Evolutionary conservation across 306 rosid genomes (phyloP).

Genomic region (Sicyos baderoa): DNA sequence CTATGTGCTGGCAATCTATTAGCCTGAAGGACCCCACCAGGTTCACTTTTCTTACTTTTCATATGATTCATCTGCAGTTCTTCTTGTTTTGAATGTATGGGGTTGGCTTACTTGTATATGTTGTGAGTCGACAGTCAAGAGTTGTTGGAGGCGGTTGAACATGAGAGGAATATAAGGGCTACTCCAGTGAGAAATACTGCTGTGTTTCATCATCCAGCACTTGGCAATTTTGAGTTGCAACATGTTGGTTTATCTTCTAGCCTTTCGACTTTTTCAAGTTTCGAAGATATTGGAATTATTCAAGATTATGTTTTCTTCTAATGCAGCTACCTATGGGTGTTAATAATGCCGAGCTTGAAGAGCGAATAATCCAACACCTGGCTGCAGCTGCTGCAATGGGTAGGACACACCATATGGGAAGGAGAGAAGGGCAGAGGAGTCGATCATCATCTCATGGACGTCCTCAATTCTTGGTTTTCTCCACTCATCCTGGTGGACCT

Average conservation of each 20-base stretch:
- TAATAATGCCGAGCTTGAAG: slow-evolving; percentile 56
- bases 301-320: slow-evolving; percentile 11
- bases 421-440: slow-evolving; percentile 50
- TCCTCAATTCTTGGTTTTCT: slow-evolving; percentile 46
- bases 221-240: slow-evolving; percentile 59
- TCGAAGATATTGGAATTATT: not conserved
- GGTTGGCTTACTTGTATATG: slow-evolving; percentile 17
- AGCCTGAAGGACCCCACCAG: slow-evolving; percentile 75
- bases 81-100: not conserved
- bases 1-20: slow-evolving; percentile 90
- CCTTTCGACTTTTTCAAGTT: not conserved
- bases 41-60: slow-evolving; percentile 32
- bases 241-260: slow-evolving; percentile 39
- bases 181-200: slow-evolving; percentile 52
- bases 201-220: slow-evolving; percentile 52
- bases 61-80: slow-evolving; percentile 12
- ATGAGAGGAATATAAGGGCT: slow-evolving; percentile 55
- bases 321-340: slow-evolving; percentile 50
- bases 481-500: slow-evolving; percentile 43
- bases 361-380: slow-evolving; percentile 71
- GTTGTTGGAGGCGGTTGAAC: slow-evolving; percentile 70
- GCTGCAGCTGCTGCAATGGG: slow-evolving; percentile 83
- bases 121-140: slow-evolving; percentile 78
- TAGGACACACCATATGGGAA: slow-evolving; percentile 51
- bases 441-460: slow-evolving; percentile 49